phyloP scores from a whole-genome alignment of 2,329 filamentous ascomycete species.

The Cercospora beticola region DNA sequence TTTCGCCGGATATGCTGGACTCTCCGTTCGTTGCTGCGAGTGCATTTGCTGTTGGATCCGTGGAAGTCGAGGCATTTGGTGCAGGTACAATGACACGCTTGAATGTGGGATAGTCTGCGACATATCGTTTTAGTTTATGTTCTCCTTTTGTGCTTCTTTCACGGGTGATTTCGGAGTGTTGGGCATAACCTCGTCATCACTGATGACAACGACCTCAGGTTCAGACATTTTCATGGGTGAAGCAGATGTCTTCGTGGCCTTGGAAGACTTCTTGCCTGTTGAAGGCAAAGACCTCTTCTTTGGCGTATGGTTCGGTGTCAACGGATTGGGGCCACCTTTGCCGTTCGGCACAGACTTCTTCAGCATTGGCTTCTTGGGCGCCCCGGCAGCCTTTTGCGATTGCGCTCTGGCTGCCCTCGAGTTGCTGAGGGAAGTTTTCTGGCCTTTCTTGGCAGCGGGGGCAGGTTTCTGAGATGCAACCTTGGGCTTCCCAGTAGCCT shows the following conservation, averaged over 20 bases:
- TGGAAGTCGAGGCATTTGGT: conserved; percentile 1
- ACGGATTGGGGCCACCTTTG: conserved; percentile 1
- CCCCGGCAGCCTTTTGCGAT: not conserved
- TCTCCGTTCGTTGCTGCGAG: not conserved
- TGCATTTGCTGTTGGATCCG: not conserved
- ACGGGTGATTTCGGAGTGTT: not conserved
- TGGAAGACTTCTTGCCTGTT: conserved; percentile 15
- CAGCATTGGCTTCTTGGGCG: not conserved
- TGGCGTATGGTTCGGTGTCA: not conserved
- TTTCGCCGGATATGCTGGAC: not conserved
- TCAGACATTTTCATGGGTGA: conserved; percentile 24
- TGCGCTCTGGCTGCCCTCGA: not conserved
- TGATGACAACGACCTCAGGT: conserved; percentile 5
- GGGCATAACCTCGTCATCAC: conserved; percentile 7
- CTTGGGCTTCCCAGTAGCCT: not conserved
- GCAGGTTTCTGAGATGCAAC: not conserved
- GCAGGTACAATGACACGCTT: conserved; percentile 22
- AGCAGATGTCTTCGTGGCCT: conserved; percentile 25
- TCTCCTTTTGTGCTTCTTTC: conserved; percentile 4
- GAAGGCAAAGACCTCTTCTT: conserved; percentile 17
- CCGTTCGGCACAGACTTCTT: conserved; percentile 6
- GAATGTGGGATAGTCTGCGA: conserved; percentile 21
- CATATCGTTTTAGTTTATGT: conserved; percentile 4
- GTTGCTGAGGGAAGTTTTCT: not conserved
- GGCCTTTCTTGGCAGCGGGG: not conserved